Evolutionary conservation across 164 flowering plant species (phyloP).

Genomic region (Protea cynaroides): DNA sequence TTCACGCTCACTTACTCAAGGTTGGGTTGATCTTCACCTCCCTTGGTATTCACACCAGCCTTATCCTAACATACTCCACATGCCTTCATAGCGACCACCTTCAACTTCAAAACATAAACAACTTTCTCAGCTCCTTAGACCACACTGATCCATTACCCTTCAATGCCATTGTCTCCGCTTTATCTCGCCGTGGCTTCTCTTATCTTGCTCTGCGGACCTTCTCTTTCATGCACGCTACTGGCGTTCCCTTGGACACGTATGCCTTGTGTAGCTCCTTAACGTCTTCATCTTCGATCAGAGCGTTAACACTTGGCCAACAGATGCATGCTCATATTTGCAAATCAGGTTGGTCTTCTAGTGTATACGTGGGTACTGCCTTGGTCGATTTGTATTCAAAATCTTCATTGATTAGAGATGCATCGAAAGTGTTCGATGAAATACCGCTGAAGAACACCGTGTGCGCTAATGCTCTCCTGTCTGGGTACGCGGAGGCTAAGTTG

Average conservation of each 20-base stretch:
- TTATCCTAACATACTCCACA: constrained; percentile 40
- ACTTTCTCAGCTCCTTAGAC: constrained; percentile 35
- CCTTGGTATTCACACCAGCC: constrained; percentile 28
- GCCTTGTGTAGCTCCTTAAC: constrained; percentile 46
- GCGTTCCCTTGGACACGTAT: constrained; percentile 45
- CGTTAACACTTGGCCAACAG: constrained; percentile 32
- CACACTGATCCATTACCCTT: constrained; percentile 41
- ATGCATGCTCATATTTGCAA: constrained; percentile 43
- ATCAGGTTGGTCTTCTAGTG: constrained; percentile 53
- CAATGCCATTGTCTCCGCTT: constrained; percentile 43
- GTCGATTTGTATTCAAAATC: constrained; percentile 46
- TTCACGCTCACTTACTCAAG: constrained; percentile 42
- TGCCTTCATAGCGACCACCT: constrained; percentile 18
- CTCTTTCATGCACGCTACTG: constrained; percentile 47
- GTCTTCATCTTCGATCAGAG: constrained; percentile 30
- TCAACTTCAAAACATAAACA: constrained; percentile 22
- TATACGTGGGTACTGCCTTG: constrained; percentile 65
- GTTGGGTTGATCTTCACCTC: constrained; percentile 34
- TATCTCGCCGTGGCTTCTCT: constrained; percentile 38
- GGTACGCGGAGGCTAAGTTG: constrained; percentile 45
- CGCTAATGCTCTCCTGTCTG: constrained; percentile 62
- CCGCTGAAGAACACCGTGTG: constrained; percentile 65
- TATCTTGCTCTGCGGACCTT: constrained; percentile 34
- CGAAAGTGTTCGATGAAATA: constrained; percentile 62
- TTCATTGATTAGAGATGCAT: constrained; percentile 30